Base-by-base conservation (phyloP, 2,329 filamentous ascomycete genomes). In the Monilinia polystroma region DNA sequence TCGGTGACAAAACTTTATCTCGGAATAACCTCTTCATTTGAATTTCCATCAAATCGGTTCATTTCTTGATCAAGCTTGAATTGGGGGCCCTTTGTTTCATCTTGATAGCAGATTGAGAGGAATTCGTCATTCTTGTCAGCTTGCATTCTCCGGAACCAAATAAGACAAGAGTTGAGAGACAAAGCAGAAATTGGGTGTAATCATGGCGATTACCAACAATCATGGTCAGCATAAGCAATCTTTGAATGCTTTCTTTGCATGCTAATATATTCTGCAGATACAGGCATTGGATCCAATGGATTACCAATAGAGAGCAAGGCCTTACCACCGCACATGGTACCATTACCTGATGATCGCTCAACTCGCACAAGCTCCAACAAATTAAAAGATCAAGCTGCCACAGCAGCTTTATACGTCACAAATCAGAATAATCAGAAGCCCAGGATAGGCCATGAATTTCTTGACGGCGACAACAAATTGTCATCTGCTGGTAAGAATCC, bases 351-450 rank as follows among this genome's bases (percentile, higher is more conserved):
- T 55, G 32, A 55, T 38, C 18, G 43, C 16, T 18, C 47, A 45
- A 68, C 67, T 64, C 72, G 70, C 29, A 68, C 68, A 23, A 53
- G 57, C 18, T 69, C 73, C 23, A 54, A 63, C 64, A 72, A 76
- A 72, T 75, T 79, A 56, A 76, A 79, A 70, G 77, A 79, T 63
- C 77, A 79, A 72, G 87, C 87, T 70, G 86, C 86, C n/a, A 83
- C 82, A 14, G 85, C 87, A 68, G 87, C 87, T 7, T 77, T 89
- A 18, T 85, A 85, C 74, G 83, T 80, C 59, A 84, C 82, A 18
- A 79, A 81, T 57, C 73, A 76, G 29, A 68, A 69, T 26, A 56
- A 69, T 32, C 29, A 35, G 20, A 43, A 45, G 32, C 38, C 52
- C 29, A 62, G 53, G 16, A 65, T 68, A 51, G 70, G 69, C 5